These are phyloP conservation scores for Fistulinella staudtii DNA, from an alignment of 1,284 basidiomycete genomes.

Conservation along the genomic window DNA sequence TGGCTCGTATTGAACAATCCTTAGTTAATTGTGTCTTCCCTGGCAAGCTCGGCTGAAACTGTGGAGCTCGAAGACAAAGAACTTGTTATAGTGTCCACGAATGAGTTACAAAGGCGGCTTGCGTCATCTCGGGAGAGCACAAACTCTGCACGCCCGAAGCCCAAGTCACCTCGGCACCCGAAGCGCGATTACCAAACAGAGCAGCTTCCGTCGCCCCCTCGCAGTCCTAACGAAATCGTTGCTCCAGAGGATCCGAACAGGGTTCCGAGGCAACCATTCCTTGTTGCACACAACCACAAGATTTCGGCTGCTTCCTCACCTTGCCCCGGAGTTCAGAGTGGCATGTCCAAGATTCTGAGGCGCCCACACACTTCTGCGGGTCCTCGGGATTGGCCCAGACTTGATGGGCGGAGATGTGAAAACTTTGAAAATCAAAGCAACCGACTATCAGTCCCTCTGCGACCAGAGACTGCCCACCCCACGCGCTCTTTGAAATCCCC, in stretches of 20 bases:
- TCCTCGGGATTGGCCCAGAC: conserved; percentile 49
- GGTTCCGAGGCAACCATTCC: conserved; percentile 4
- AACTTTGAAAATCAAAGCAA: conserved; percentile 16
- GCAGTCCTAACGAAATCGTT: conserved; percentile 20
- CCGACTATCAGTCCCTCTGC: conserved; percentile 14
- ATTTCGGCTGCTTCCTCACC: conserved; percentile 34
- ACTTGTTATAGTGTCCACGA: conserved; percentile 61
- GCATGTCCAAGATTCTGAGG: conserved; percentile 21
- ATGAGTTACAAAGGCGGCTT: conserved; percentile 60
- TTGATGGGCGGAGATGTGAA: conserved; percentile 21
- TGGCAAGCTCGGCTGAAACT: conserved; percentile 50
- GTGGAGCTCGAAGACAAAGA: conserved; percentile 68
- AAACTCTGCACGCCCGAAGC: conserved; percentile 46
- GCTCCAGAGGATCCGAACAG: conserved; percentile 10
- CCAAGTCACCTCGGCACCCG: conserved; percentile 53
- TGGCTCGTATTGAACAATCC: conserved; percentile 10
- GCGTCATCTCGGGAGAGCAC: conserved; percentile 51
- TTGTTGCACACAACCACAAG: conserved; percentile 23
- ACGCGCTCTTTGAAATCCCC: conserved; percentile 12
- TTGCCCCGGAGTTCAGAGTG: conserved; percentile 18
- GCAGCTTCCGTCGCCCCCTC: conserved; percentile 35
- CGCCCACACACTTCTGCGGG: conserved; percentile 67
- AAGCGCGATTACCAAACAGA: conserved; percentile 37
- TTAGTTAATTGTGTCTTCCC: conserved; percentile 57
- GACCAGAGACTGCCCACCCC: conserved; percentile 32